A percentile compares a stretch with the other conserved stretches of the same genome.
Conservation (phyloP, 2,329 filamentous ascomycete species). For the Xylaria sp. region DNA sequence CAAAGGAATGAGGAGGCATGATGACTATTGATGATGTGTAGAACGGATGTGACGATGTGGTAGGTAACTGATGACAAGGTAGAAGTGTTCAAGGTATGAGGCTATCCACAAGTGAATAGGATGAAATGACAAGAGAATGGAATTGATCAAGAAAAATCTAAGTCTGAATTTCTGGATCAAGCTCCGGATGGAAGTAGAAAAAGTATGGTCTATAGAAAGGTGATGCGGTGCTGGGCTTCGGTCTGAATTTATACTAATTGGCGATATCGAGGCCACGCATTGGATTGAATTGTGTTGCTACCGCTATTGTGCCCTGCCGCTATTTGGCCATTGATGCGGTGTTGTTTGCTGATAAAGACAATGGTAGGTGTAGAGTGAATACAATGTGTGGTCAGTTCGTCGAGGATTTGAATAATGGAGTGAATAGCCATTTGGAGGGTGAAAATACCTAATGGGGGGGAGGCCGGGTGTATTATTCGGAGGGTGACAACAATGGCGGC, state of each 20-base stretch:
- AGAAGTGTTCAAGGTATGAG: background rate
- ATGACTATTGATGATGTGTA: conserved; percentile 8
- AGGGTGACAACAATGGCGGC: background rate
- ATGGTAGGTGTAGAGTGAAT: background rate
- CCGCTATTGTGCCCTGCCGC: background rate
- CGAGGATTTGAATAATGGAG: background rate
- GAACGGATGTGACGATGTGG: background rate
- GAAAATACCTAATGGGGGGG: background rate
- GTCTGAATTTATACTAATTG: background rate
- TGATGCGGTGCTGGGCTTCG: background rate
- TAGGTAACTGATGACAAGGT: background rate
- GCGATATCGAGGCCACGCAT: background rate
- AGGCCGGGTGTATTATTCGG: background rate
- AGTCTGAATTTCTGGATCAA: background rate
- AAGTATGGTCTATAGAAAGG: background rate
- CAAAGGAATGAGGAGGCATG: conserved; percentile 55
- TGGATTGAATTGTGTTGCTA: background rate
- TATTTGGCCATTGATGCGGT: too few relatives aligned
- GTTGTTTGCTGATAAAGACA: too few relatives aligned
- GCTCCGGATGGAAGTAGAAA: background rate
- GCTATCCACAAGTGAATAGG: background rate
- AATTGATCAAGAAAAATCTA: background rate
- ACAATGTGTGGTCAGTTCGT: background rate
- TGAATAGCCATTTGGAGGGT: background rate
- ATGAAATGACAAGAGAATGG: background rate